Evolutionary conservation across 2,329 filamentous ascomycete species (phyloP), one percentile per base, ranked within the genome.

Genomic region (Microsporum ferrugineum): DNA sequence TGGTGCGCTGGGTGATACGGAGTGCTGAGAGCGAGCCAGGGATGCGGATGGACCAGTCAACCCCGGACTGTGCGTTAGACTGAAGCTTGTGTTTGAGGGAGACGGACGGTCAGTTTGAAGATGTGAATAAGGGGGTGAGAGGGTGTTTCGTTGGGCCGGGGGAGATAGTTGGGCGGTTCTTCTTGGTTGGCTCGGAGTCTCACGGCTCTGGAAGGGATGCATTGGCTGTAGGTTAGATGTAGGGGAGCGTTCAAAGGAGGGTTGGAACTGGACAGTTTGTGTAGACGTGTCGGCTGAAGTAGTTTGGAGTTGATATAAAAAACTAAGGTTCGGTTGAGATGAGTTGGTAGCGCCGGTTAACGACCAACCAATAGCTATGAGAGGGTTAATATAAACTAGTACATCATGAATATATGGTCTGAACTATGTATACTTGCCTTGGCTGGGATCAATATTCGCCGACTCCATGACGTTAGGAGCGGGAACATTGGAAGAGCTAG

Each of bases 301-400:
- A 27, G 76, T 75, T 61, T 80, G 71, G 66, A 82, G 85, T 63
- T 88, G 85, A 70, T 90, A 95, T 69, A 95, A 83, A 61, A 92
- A 81, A 0, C 89, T 91, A 3, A 95, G 77, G 69, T 89, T 94
- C 0, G 89, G 90, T 64, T 85, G 91, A 0, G 89, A 87, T 2
- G 89, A 94, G 68, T 95, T 90, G 60, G 89, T 91, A 1, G 87
- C 92, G 12, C 90, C 90, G 0, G 90, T 90, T n/a, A 95, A 76
- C 5, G 89, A 91, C 87, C 88, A 95, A 0, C 89, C 90, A 62
- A 95, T 89, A 0, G 84, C 82, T 81, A 63, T 60, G 14, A 77
- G 78, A 6, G 77, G 75, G 43, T 77, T 75, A 56, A 36, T 17
- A 36, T 17, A 31, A 43, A n/a, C 1, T 17, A 29, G 12, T 58